Percentiles rank a stretch among this genome's conserved stretches.
Evolutionary conservation across 768 basidiomycete species (phyloP).

Genomic region (Lactarius evosmus): DNA sequence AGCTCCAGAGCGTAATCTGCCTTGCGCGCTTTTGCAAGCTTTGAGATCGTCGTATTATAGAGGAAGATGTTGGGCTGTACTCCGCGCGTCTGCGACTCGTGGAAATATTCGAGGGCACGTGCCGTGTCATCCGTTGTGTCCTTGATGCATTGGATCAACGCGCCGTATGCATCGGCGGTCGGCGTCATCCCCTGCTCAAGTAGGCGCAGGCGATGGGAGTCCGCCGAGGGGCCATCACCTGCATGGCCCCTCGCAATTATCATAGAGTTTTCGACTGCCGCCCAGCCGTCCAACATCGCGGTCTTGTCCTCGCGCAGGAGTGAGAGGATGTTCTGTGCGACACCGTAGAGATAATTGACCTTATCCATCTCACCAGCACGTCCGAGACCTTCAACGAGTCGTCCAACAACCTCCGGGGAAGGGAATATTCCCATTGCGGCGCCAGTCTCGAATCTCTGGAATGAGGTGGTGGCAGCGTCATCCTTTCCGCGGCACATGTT

Average conservation of each 20-base stretch:
- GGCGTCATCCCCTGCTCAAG: slow-evolving; percentile 75
- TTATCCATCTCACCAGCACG: slow-evolving; percentile 57
- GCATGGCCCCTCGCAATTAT: slow-evolving; percentile 79
- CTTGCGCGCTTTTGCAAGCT: slow-evolving; percentile 91
- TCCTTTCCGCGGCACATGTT: slow-evolving; percentile 23
- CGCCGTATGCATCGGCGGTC: slow-evolving; percentile 87
- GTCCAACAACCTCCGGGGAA: slow-evolving; percentile 48
- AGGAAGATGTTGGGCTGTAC: slow-evolving; percentile 82
- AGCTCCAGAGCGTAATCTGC: slow-evolving; percentile 84
- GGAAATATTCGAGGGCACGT: slow-evolving; percentile 80
- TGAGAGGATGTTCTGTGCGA: slow-evolving; percentile 60
- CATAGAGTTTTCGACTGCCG: slow-evolving; percentile 83
- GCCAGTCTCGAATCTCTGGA: slow-evolving; percentile 46
- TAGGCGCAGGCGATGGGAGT: slow-evolving; percentile 74
- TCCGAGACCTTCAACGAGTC: slow-evolving; percentile 67
- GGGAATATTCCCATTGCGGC: slow-evolving; percentile 49
- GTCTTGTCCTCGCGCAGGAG: slow-evolving; percentile 43
- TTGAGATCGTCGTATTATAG: slow-evolving; percentile 97
- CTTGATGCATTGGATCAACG: slow-evolving; percentile 80
- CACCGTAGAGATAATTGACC: slow-evolving; percentile 61
- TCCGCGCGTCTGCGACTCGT: slow-evolving; percentile 66
- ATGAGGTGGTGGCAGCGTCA: slow-evolving; percentile 42
- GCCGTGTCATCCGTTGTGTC: slow-evolving; percentile 95
- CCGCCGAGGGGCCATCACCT: slow-evolving; percentile 76
- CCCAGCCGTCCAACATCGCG: slow-evolving; percentile 62